Conservation (phyloP, 495 filamentous ascomycete genomes). For the Melanomma pulvis-pyrius region DNA sequence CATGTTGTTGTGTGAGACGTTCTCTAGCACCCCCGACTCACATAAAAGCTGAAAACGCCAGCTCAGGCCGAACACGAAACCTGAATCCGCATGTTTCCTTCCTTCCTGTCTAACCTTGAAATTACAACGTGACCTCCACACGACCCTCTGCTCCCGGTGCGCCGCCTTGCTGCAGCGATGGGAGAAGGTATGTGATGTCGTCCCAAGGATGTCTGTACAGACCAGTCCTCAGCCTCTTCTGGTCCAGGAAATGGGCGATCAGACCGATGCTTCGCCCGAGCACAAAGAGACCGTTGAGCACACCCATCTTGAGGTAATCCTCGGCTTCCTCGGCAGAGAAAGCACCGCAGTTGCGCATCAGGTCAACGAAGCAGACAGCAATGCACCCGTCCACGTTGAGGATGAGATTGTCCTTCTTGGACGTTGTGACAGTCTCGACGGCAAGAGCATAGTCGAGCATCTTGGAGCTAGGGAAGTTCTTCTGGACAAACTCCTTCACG, state of each 20-base stretch:
- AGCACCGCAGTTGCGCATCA: conserved; percentile 96
- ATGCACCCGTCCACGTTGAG: conserved; percentile 98
- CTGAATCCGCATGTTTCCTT: conserved; percentile 11
- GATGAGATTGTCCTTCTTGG: conserved; percentile 99
- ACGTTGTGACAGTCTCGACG: conserved; percentile 96
- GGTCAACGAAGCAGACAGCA: conserved; percentile 97
- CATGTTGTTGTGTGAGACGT: background rate
- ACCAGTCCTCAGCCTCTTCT: conserved; percentile 97
- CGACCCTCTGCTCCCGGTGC: conserved; percentile 38
- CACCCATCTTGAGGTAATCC: conserved; percentile 89
- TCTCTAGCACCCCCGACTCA: conserved; percentile 21
- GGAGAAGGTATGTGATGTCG: conserved; percentile 41
- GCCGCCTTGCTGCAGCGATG: conserved; percentile 32
- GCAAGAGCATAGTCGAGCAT: conserved; percentile 98
- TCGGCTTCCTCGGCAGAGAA: conserved; percentile 83
- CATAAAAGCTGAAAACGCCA: conserved; percentile 24
- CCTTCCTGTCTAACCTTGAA: background rate
- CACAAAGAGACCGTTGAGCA: conserved; percentile 98
- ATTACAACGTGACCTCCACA: conserved; percentile 40
- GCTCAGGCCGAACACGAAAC: background rate
- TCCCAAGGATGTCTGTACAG: conserved; percentile 99
- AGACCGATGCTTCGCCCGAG: conserved; percentile 94
- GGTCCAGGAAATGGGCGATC: conserved; percentile 99
- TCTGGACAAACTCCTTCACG: conserved; percentile 97
- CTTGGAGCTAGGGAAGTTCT: conserved; percentile 95